Conservation (phyloP, 352 stramenopile species). For the Globisporangium splendens region DNA sequence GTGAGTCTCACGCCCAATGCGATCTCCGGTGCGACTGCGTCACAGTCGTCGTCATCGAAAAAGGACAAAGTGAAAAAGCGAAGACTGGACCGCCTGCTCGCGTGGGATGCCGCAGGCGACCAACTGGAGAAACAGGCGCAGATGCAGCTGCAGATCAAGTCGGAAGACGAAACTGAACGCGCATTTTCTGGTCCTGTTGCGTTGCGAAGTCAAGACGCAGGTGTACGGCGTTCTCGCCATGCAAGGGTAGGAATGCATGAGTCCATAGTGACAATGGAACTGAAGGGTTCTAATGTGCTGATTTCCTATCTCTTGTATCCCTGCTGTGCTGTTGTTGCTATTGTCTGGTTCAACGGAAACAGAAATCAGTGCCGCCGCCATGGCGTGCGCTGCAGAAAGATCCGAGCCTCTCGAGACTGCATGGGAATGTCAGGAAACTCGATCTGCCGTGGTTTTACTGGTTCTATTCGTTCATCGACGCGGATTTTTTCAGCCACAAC, state of each 20-base stretch:
- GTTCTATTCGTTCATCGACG: constrained; percentile 66
- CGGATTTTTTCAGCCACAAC: constrained; percentile 71
- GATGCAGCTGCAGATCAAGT: constrained; percentile 21
- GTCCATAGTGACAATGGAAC: too few relatives aligned
- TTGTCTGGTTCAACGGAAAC: neutral
- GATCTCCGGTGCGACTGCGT: neutral
- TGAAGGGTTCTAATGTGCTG: too few relatives aligned
- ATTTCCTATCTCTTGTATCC: too few relatives aligned
- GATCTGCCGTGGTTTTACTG: constrained; percentile 64
- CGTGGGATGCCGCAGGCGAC: constrained; percentile 16
- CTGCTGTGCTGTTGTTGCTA: neutral
- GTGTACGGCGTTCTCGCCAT: neutral
- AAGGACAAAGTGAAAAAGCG: constrained; percentile 39
- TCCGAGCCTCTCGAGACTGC: neutral
- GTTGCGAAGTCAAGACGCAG: neutral
- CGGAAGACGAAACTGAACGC: constrained; percentile 10
- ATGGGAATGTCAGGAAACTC: constrained; percentile 23
- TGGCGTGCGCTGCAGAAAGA: constrained; percentile 1
- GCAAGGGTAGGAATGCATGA: too few relatives aligned
- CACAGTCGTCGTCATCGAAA: neutral
- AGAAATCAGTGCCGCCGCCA: neutral
- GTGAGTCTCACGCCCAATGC: constrained; percentile 1
- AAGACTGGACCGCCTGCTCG: constrained; percentile 38
- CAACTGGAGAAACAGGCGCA: constrained; percentile 22
- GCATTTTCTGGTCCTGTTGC: too few relatives aligned